Conservation (phyloP, 208 protist genomes). For the Crithidia expoeki region DNA sequence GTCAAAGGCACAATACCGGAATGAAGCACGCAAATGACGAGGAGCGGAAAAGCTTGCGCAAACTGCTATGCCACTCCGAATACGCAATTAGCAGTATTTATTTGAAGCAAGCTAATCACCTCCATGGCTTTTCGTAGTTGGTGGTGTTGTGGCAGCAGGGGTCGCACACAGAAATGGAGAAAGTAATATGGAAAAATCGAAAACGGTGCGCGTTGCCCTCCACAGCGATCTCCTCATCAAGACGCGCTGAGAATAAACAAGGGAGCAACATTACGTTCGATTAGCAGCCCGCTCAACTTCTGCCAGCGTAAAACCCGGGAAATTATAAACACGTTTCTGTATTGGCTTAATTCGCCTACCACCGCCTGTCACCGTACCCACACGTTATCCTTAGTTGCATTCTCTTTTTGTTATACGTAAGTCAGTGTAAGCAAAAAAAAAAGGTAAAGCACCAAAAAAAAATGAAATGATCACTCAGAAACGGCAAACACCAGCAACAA, state of each 20-base stretch:
- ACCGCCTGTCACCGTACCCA: not conserved
- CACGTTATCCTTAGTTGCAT: not conserved
- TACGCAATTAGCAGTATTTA: no score
- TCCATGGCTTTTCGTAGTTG: no score
- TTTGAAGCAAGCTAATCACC: no score
- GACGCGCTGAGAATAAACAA: not conserved
- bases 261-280: not conserved
- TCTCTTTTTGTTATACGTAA: conserved; percentile 2
- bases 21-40: no score
- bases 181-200: not conserved
- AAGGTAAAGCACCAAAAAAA: not conserved
- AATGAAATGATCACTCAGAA: not conserved
- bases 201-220: not conserved
- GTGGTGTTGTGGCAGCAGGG: no score
- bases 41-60: not conserved
- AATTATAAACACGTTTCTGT: not conserved
- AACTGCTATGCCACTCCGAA: no score
- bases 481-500: not conserved
- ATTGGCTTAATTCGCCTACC: not conserved
- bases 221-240: not conserved
- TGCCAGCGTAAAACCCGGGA: not conserved
- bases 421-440: conserved; percentile 18
- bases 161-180: not conserved
- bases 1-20: no score
- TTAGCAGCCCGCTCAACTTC: not conserved